Evolutionary conservation across 2,329 filamentous ascomycete genomes (phyloP), one percentile per base, ranked within the genome.

Genomic region (Scytalidium lignicola): DNA sequence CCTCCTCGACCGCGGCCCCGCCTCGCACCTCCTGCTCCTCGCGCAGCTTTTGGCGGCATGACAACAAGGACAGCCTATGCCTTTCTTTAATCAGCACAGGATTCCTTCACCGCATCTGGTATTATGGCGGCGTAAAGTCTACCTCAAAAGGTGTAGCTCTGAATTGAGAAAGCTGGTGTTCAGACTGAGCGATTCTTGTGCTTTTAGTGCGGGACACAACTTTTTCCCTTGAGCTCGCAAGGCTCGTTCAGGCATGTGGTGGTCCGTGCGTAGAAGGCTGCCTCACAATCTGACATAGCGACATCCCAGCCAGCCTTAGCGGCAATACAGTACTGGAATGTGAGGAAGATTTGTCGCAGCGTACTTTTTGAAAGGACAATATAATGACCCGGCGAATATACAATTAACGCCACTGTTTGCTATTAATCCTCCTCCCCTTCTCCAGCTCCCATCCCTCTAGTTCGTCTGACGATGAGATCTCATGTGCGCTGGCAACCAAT

Each of bases 11-110:
- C 55, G 47, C 55, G 48, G 20, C 46, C 46, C 19, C 46, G 21
- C 40, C 39, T 18, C n/a, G 46, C 26, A 18, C 46, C 51, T 44
- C 46, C 51, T 44, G 49, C 47, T 42, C 55, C 54, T 18, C 55
- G 47, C 8, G 49, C 50, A 23, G 48, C 51, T 51, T 59, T 62
- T 50, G 60, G 61, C 44, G 60, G 58, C 61, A 62, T 62, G 44
- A 40, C 32, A 37, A 17, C 32, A 37, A 37, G 15, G 15, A 37
- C 32, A 37, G n/a, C 32, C n/a, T 37, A 5, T 37, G 32, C 10
- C 32, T 37, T 13, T 13, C 10, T 26, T 26, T 6, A 10, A 6
- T 10, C 23, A 26, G 23, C 23, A 26, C 5, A 10, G 23, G 5
- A 5, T 10, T 26, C n/a, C n/a, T 13, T 37, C 32, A 37, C 32